These are phyloP conservation scores for Arabidopsis thaliana DNA, from an alignment of 345 rosid species.

Conservation along the genomic window DNA sequence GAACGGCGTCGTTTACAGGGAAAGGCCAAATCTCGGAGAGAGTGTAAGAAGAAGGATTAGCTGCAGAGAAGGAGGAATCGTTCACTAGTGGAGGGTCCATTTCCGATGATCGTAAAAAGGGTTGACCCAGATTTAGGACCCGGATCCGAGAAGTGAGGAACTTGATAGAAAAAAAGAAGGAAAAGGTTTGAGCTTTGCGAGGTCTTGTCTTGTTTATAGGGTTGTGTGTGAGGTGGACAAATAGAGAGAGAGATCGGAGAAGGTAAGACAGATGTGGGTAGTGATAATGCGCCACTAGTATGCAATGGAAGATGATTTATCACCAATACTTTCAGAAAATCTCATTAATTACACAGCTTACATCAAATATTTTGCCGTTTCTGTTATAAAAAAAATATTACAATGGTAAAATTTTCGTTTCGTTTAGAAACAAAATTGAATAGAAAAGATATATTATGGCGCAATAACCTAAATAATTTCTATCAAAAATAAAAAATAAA, in stretches of 20 bases:
- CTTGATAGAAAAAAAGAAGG: background rate
- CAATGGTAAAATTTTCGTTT: too few relatives aligned
- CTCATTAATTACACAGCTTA: too few relatives aligned
- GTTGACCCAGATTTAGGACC: slow-evolving; percentile 38
- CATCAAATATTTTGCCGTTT: background rate
- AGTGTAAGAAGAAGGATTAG: slow-evolving; percentile 80
- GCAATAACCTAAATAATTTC: too few relatives aligned
- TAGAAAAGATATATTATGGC: too few relatives aligned
- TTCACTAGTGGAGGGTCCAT: slow-evolving; percentile 90
- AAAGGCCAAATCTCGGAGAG: slow-evolving; percentile 93
- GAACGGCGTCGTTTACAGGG: slow-evolving; percentile 57
- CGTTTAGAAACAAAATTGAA: too few relatives aligned
- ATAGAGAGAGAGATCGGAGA: slow-evolving; percentile 10
- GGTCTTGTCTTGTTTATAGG: slow-evolving; percentile 39
- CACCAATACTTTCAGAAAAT: too few relatives aligned
- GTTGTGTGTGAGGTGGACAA: slow-evolving; percentile 37
- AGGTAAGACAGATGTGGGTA: background rate
- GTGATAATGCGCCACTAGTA: slow-evolving; percentile 3
- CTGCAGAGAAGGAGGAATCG: slow-evolving; percentile 80
- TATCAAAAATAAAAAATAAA: too few relatives aligned
- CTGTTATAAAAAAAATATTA: background rate
- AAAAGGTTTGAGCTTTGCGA: slow-evolving; percentile 20
- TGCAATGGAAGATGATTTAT: background rate
- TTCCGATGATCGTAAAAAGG: slow-evolving; percentile 29
- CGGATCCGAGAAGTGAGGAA: slow-evolving; percentile 54